Evolutionary conservation across 441 rosid genomes (phyloP).

Genomic region (Corymbia citriodora): DNA sequence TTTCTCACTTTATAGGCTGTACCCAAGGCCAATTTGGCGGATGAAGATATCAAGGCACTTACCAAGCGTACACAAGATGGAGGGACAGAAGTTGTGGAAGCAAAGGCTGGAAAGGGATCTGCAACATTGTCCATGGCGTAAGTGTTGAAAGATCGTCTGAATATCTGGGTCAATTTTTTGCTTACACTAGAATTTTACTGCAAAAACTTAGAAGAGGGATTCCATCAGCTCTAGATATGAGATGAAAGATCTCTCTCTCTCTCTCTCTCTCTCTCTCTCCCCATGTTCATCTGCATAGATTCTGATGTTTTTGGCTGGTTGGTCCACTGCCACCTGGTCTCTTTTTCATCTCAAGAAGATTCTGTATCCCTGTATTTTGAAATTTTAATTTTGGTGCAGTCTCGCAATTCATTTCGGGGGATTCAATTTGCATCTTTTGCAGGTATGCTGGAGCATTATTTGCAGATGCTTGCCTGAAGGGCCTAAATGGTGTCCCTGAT

Average conservation of each 20-base stretch:
- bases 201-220: not conserved
- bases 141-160: slow-evolving; percentile 19
- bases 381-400: not conserved
- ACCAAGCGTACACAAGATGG: slow-evolving; percentile 98
- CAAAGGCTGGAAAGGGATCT: slow-evolving; percentile 98
- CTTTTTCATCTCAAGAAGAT: not conserved
- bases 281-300: not conserved
- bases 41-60: slow-evolving; percentile 63
- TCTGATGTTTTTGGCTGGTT: not conserved
- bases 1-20: slow-evolving; percentile 49
- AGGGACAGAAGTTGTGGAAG: slow-evolving; percentile 96
- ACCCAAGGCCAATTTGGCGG: slow-evolving; percentile 69
- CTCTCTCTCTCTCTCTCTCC: not conserved
- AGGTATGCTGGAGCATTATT: slow-evolving; percentile 96
- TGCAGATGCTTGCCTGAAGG: slow-evolving; percentile 97
- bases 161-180: not conserved
- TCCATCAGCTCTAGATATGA: not conserved
- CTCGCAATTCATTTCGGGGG: not conserved
- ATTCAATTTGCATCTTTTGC: slow-evolving; percentile 3
- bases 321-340: not conserved
- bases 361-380: not conserved
- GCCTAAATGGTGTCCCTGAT: slow-evolving; percentile 92
- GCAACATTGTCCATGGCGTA: slow-evolving; percentile 99
- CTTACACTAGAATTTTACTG: not conserved
- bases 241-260: not conserved